Base-by-base conservation (phyloP, 73 alveolate species). In the Durusdinium trenchii region DNA sequence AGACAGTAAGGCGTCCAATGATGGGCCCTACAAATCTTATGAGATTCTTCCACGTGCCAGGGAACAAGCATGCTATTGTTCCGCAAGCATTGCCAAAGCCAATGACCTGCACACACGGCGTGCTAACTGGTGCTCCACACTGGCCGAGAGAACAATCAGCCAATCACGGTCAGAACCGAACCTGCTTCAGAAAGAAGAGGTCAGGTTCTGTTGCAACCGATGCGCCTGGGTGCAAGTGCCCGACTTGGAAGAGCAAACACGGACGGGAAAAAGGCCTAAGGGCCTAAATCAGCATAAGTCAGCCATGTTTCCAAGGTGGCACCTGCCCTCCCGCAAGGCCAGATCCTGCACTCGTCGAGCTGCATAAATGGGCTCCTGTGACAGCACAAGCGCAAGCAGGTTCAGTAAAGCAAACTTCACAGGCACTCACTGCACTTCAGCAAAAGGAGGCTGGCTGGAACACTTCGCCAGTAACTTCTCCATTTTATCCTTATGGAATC, bases 11-110 rank as follows among this genome's bases (percentile, higher is more conserved):
- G n/a, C n/a, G n/a, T n/a, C n/a, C n/a, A n/a, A n/a, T n/a, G n/a
- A n/a, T n/a, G n/a, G n/a, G n/a, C n/a, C n/a, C n/a, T n/a, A n/a
- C n/a, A n/a, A n/a, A n/a, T n/a, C n/a, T n/a, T n/a, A n/a, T n/a
- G n/a, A n/a, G n/a, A n/a, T n/a, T n/a, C n/a, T 30, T 14, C 45
- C 10, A 51, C 36, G 7, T 12, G 83, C 95, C 82, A 20, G 7
- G 83, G 20, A 30, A 43, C 98, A 91, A 50, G 60, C 98, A 91
- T 4, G 98, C 98, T 18, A 91, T 76, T 43, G 98, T 91, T 42
- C 98, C 98, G 30, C 98, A 91, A 0, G 98, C 98, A 10, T 91
- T 91, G 98, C 98, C 98, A 76, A 91, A 91, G 23, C 98, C 98
- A 71, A 91, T 69, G 78, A 91, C 98, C 98, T 91, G 69, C 32